Percentiles rank a stretch among this genome's conserved stretches.
These are phyloP conservation scores for Thelephora aurantiotincta DNA, from an alignment of 768 basidiomycete genomes.

Conservation along the genomic window DNA sequence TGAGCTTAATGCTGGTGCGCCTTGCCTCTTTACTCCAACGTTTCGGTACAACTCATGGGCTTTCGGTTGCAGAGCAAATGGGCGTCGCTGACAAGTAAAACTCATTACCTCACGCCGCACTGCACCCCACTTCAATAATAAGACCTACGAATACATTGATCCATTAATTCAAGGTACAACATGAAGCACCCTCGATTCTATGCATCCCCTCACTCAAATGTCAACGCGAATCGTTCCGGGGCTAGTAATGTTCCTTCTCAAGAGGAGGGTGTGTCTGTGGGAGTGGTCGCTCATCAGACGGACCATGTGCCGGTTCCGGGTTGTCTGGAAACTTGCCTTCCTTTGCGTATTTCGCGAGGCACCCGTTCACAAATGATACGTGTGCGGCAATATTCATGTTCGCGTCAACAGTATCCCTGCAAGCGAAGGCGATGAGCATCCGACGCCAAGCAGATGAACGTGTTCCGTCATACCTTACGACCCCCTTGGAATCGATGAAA, in stretches of 20 bases:
- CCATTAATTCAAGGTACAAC: no score
- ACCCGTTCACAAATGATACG: constrained; percentile 55
- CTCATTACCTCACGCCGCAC: neutral
- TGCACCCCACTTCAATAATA: neutral
- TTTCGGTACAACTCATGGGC: neutral
- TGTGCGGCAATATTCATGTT: constrained; percentile 54
- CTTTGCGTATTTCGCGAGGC: constrained; percentile 38
- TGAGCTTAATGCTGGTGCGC: constrained; percentile 81
- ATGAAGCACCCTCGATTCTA: neutral
- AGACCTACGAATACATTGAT: neutral
- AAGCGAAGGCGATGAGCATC: neutral
- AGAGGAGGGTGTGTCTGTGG: neutral
- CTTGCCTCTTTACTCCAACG: neutral
- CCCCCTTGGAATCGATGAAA: constrained; percentile 59
- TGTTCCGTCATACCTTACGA: constrained; percentile 34
- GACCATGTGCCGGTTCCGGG: neutral
- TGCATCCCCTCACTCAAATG: neutral
- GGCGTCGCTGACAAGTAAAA: neutral
- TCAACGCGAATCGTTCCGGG: neutral
- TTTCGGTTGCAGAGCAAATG: neutral
- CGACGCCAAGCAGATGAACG: neutral
- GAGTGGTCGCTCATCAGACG: neutral
- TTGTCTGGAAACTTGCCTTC: constrained; percentile 19
- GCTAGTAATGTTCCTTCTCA: neutral
- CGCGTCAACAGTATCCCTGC: constrained; percentile 44